Percentiles rank a stretch among this genome's conserved stretches.
phyloP scores from a whole-genome alignment of 2,329 filamentous ascomycete species.

The Talaromyces sp. region DNA sequence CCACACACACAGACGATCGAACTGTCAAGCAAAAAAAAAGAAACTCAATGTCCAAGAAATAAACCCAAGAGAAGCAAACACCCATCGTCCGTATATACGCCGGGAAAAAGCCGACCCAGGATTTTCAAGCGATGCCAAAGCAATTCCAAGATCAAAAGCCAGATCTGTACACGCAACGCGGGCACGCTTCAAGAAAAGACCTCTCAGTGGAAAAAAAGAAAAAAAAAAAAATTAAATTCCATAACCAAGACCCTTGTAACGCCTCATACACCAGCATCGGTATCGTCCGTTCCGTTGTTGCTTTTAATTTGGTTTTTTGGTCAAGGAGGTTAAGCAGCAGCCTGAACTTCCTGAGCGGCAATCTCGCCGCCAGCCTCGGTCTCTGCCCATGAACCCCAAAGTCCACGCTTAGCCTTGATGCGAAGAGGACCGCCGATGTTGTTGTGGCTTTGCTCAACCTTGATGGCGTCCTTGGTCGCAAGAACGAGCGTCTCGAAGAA shows the following conservation, averaged over 20 bases:
- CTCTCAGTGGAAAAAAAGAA: too few relatives aligned
- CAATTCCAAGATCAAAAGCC: conserved; percentile 10
- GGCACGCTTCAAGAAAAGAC: conserved; percentile 18
- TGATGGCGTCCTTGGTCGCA: conserved; percentile 96
- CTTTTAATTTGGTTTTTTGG: not conserved
- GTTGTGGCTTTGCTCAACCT: conserved; percentile 78
- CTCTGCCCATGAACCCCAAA: conserved; percentile 97
- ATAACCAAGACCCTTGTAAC: conserved; percentile 25
- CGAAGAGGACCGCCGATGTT: conserved; percentile 73
- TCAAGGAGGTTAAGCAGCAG: not conserved
- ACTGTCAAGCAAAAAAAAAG: not conserved
- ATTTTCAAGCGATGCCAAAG: conserved; percentile 17
- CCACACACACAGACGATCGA: not conserved
- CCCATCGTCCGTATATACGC: conserved; percentile 10
- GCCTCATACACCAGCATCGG: conserved; percentile 9
- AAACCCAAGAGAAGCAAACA: conserved; percentile 11
- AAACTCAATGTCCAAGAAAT: conserved; percentile 8
- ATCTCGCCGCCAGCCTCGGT: conserved; percentile 50
- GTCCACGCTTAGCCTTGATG: conserved; percentile 85
- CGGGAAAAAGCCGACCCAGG: conserved; percentile 14
- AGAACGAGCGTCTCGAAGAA: conserved; percentile 97
- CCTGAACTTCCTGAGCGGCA: conserved; percentile 32
- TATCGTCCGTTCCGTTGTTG: conserved; percentile 7
- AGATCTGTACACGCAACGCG: conserved; percentile 19
- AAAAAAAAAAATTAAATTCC: conserved; percentile 10